These are phyloP conservation scores for Chondrostereum purpureum DNA, from an alignment of 1,284 basidiomycete genomes.

Conservation along the genomic window DNA sequence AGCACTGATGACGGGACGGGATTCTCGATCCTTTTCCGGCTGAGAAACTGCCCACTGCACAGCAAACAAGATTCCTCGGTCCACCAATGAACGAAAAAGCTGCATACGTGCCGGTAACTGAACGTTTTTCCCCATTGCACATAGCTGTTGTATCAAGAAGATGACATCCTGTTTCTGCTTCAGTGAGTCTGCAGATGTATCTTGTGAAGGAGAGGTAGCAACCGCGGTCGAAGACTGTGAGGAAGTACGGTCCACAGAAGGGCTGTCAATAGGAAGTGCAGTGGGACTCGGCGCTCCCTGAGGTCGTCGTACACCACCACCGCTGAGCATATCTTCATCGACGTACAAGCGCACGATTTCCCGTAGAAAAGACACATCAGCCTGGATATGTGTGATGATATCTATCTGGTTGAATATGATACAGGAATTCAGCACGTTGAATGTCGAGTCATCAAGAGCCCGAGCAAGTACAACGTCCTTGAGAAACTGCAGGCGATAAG, in stretches of 20 bases:
- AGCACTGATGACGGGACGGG: constrained; percentile 62
- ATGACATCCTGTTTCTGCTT: constrained; percentile 64
- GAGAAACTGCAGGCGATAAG: constrained; percentile 93
- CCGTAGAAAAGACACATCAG: constrained; percentile 68
- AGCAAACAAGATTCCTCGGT: constrained; percentile 84
- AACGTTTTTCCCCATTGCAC: constrained; percentile 94
- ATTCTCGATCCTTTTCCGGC: constrained; percentile 38
- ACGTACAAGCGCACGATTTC: constrained; percentile 79
- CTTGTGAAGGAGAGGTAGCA: constrained; percentile 33
- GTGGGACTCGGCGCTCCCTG: not conserved
- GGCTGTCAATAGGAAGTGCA: not conserved
- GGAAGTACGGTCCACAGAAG: not conserved
- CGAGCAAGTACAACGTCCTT: constrained; percentile 97
- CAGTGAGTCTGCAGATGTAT: constrained; percentile 44
- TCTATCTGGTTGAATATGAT: constrained; percentile 99
- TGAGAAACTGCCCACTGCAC: constrained; percentile 83
- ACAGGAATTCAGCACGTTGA: constrained; percentile 94
- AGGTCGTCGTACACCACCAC: constrained; percentile 15
- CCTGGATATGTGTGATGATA: constrained; percentile 87
- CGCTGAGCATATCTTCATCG: constrained; percentile 51
- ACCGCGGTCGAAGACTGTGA: not conserved
- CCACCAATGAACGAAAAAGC: constrained; percentile 87
- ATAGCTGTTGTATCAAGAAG: constrained; percentile 87
- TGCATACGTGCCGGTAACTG: constrained; percentile 82
- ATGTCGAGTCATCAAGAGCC: constrained; percentile 92